Conservation (phyloP, 1,284 basidiomycete genomes). For the Cystobasidium pallidum region DNA sequence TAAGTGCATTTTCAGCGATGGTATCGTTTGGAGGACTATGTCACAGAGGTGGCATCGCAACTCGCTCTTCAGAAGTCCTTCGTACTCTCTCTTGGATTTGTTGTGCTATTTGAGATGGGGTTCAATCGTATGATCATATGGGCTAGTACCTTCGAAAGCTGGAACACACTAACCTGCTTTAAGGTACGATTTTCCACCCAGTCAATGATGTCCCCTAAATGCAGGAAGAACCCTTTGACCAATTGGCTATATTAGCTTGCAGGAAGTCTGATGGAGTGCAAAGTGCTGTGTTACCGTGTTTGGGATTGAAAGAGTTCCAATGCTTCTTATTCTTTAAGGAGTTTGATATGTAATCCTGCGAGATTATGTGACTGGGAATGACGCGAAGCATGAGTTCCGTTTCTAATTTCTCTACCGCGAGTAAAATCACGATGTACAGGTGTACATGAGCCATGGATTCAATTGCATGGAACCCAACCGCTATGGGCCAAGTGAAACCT, state of each 20-base stretch:
- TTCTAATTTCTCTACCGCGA: too few species aligned
- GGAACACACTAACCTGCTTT: too few species aligned
- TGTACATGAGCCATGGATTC: conserved; percentile 63
- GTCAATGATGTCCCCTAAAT: conserved; percentile 70
- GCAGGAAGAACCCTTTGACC: conserved; percentile 76
- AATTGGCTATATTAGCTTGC: background rate
- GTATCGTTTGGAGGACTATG: conserved; percentile 69
- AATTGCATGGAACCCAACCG: conserved; percentile 82
- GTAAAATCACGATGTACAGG: conserved; percentile 9
- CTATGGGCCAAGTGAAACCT: conserved; percentile 78
- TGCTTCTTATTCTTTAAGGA: conserved; percentile 85
- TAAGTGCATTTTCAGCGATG: conserved; percentile 73
- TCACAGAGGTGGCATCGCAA: conserved; percentile 44
- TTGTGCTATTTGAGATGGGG: too few species aligned
- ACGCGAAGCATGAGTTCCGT: too few species aligned
- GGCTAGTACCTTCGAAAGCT: too few species aligned
- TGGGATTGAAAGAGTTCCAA: conserved; percentile 90
- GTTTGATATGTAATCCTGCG: conserved; percentile 74
- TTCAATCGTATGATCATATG: too few species aligned
- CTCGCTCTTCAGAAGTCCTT: conserved; percentile 21
- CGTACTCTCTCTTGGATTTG: conserved; percentile 25
- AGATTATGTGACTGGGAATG: conserved; percentile 87
- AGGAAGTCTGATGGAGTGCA: background rate
- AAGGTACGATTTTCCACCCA: conserved; percentile 69
- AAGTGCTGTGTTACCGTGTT: conserved; percentile 51